Percentiles rank a stretch among this genome's conserved stretches.
Conservation (phyloP, 768 basidiomycete species). For the Zangia roseola region DNA sequence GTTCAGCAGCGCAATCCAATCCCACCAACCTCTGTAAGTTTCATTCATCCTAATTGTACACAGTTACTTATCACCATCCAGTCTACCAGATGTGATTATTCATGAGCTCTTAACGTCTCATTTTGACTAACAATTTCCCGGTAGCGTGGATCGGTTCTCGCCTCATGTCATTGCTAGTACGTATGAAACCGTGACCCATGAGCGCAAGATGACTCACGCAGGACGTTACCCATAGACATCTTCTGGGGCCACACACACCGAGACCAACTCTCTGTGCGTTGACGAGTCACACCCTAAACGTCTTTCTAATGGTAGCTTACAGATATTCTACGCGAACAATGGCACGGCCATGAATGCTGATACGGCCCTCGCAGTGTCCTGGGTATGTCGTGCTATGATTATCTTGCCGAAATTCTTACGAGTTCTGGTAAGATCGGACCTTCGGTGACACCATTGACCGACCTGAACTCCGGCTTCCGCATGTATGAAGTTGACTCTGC, state of each 20-base stretch:
- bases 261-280: constrained; percentile 55
- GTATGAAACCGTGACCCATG: constrained; percentile 6
- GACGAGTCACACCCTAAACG: background rate
- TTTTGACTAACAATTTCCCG: background rate
- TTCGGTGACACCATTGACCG: constrained; percentile 61
- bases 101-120: background rate
- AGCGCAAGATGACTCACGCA: background rate
- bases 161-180: constrained; percentile 44
- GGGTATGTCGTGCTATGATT: constrained; percentile 29
- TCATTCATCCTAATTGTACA: background rate
- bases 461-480: constrained; percentile 68
- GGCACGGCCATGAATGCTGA: constrained; percentile 52
- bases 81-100: constrained; percentile 37
- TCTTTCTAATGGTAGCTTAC: background rate
- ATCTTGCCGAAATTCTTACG: background rate
- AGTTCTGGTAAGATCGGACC: constrained; percentile 33
- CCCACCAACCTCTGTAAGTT: constrained; percentile 44
- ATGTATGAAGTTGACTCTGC: constrained; percentile 38
- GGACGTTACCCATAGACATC: constrained; percentile 40
- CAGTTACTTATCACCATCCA: no score
- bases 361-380: constrained; percentile 49
- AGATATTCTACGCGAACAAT: constrained; percentile 73
- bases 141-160: constrained; percentile 43
- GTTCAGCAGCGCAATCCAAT: constrained; percentile 37
- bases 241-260: constrained; percentile 76